Percentiles rank a stretch among this genome's conserved stretches.
These are phyloP conservation scores for Boletus vermiculosoides DNA, from an alignment of 768 basidiomycete species.

Conservation along the genomic window DNA sequence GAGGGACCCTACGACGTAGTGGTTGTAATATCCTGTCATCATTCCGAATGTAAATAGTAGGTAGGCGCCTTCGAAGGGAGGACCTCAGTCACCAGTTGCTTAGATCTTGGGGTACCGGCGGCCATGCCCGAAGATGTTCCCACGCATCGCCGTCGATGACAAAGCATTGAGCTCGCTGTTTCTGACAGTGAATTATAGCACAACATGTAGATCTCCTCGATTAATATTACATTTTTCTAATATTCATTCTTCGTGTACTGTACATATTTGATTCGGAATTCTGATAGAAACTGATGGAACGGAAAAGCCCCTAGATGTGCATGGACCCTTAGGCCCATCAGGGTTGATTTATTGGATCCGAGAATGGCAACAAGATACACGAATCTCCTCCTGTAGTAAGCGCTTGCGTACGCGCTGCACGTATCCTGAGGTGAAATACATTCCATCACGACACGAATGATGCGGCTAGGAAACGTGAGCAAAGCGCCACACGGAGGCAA, in stretches of 20 bases:
- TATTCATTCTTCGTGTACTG: background rate
- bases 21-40: background rate
- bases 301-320: background rate
- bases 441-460: background rate
- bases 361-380: background rate
- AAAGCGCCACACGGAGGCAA: constrained; percentile 19
- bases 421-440: background rate
- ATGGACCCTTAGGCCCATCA: background rate
- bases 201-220: too few relatives aligned
- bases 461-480: background rate
- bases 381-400: background rate
- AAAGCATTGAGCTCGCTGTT: background rate
- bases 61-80: background rate
- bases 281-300: background rate
- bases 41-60: background rate
- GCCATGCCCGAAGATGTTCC: background rate
- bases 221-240: too few relatives aligned
- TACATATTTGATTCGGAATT: background rate
- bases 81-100: background rate
- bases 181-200: too few relatives aligned
- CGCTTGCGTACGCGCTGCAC: background rate
- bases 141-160: background rate
- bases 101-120: background rate
- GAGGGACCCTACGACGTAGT: background rate
- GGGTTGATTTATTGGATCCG: background rate